Conservation (phyloP, 2,329 filamentous ascomycete genomes). For the Colletotrichum sp. region DNA sequence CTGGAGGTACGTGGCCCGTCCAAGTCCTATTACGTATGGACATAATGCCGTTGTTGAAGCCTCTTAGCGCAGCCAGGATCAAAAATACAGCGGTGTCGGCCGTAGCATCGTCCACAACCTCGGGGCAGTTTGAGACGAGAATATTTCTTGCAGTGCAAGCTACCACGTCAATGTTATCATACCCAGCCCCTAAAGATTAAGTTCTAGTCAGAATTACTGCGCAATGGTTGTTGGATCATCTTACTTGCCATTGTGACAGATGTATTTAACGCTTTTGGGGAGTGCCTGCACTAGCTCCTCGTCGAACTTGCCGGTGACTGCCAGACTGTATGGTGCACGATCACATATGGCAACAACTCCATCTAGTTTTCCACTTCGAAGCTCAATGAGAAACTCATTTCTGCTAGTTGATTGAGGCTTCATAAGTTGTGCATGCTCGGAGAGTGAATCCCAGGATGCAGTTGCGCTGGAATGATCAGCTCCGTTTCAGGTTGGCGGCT, state of each 20-base stretch:
- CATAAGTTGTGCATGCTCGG: not conserved
- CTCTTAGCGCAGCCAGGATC: conserved; percentile 71
- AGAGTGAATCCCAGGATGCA: not conserved
- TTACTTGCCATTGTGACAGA: not conserved
- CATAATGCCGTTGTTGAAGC: conserved; percentile 24
- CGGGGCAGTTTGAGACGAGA: conserved; percentile 71
- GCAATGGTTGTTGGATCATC: not conserved
- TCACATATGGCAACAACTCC: not conserved
- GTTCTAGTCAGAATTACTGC: not conserved
- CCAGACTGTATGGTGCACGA: not conserved
- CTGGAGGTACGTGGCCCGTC: not conserved
- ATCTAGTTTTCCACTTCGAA: not conserved
- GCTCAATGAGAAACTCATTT: not conserved
- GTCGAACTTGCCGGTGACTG: conserved; percentile 65
- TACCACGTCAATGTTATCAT: conserved; percentile 72
- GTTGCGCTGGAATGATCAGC: not conserved
- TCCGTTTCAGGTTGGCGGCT: not conserved
- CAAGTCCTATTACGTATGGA: not conserved
- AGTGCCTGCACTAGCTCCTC: conserved; percentile 58
- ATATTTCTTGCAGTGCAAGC: conserved; percentile 65
- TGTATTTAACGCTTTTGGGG: conserved; percentile 37
- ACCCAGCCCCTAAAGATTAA: conserved; percentile 46
- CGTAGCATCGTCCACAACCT: conserved; percentile 71
- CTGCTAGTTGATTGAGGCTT: not conserved
- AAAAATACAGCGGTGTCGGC: conserved; percentile 75